Conservation (phyloP, 2,329 filamentous ascomycete genomes). For the Lasiodiplodia sp. region DNA sequence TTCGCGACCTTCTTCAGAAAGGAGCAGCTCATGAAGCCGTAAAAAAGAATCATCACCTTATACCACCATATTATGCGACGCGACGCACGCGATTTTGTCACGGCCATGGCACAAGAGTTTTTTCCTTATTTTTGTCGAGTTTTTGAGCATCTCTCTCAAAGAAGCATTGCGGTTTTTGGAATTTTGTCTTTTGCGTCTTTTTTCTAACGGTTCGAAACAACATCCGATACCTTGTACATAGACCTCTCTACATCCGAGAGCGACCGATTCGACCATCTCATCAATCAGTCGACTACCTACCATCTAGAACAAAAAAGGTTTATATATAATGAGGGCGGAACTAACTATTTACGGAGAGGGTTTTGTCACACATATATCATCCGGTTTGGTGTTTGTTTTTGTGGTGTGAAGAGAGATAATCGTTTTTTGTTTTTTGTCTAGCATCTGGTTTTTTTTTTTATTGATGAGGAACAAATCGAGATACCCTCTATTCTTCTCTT, state of each 20-base stretch:
- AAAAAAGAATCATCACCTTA: conserved; percentile 6
- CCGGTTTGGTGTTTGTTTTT: no score
- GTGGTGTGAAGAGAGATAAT: background rate
- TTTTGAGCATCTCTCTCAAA: background rate
- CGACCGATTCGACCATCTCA: background rate
- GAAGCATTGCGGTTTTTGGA: background rate
- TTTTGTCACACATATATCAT: background rate
- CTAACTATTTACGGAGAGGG: background rate
- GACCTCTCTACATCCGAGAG: background rate
- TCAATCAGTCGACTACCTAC: background rate
- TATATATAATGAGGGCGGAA: background rate
- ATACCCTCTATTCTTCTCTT: conserved; percentile 6
- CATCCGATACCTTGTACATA: background rate
- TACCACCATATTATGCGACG: background rate
- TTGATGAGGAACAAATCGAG: conserved; percentile 12
- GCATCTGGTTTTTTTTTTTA: background rate
- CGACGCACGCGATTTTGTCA: background rate
- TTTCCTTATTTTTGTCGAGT: background rate
- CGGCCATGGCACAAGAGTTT: background rate
- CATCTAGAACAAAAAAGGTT: background rate
- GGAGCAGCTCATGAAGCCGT: conserved; percentile 65
- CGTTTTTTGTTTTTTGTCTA: background rate
- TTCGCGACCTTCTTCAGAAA: conserved; percentile 65
- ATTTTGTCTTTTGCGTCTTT: background rate
- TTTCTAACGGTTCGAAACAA: background rate